A percentile compares a stretch with the other conserved stretches of the same genome.
phyloP scores from a whole-genome alignment of 768 basidiomycete genomes.

The Pleurotus salmoneostramineus region DNA sequence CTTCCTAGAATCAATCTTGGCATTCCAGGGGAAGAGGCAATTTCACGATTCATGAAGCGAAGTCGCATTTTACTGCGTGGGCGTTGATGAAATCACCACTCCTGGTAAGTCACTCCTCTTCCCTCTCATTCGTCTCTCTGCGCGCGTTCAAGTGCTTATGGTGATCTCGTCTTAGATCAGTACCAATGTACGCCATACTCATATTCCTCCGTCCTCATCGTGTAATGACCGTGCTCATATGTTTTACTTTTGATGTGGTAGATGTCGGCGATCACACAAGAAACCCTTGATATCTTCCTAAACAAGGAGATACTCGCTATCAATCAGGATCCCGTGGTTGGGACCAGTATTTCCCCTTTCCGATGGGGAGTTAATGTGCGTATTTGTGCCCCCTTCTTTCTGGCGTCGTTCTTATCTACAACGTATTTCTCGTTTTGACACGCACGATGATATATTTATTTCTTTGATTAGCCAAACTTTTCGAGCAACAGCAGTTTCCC shows the following conservation, averaged over 20 bases:
- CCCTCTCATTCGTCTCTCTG: too few species aligned
- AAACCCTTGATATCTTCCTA: conserved; percentile 51
- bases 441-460: background rate
- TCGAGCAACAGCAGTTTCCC: conserved; percentile 42
- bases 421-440: too few species aligned
- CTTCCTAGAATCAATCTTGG: conserved; percentile 3
- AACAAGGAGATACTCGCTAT: conserved; percentile 66
- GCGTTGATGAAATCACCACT: conserved; percentile 65
- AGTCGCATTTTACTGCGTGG: conserved; percentile 73
- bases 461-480: conserved; percentile 27
- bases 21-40: conserved; percentile 54
- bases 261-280: conserved; percentile 47
- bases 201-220: background rate
- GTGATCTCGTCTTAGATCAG: conserved; percentile 33
- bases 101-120: conserved; percentile 24
- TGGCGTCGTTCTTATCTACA: too few species aligned
- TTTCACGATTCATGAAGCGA: conserved; percentile 58
- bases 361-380: conserved; percentile 58
- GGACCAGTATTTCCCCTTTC: conserved; percentile 62
- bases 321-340: conserved; percentile 63
- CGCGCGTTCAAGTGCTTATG: too few species aligned
- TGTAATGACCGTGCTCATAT: background rate
- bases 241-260: conserved; percentile 13
- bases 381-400: too few species aligned
- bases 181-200: conserved; percentile 38